phyloP scores from a whole-genome alignment of 139 green algal species.

The Astrephomene gubernaculifera region DNA sequence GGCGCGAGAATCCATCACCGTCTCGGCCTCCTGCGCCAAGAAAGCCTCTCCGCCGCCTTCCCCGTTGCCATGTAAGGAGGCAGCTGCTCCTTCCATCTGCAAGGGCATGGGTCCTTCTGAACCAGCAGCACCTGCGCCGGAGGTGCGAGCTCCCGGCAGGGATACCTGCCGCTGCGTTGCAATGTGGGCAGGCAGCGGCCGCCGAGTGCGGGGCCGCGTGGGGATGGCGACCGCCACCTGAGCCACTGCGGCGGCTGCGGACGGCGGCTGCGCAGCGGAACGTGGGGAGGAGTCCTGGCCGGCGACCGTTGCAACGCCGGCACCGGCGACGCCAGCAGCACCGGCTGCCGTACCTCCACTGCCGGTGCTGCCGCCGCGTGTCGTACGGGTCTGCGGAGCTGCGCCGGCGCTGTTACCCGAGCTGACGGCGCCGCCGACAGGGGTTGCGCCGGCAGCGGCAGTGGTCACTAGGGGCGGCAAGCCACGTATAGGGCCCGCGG shows the following conservation, averaged over 20 bases:
- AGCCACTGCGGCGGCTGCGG: background rate
- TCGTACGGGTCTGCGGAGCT: background rate
- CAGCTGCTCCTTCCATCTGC: no score
- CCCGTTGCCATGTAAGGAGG: no score
- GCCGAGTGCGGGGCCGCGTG: background rate
- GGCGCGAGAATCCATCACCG: background rate
- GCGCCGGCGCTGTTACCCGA: background rate
- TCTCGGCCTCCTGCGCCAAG: no score
- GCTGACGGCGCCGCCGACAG: background rate
- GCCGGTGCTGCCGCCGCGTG: background rate
- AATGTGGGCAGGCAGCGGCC: conserved; percentile 9
- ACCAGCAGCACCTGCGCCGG: background rate
- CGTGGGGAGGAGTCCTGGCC: conserved; percentile 8
- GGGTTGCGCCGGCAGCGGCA: background rate
- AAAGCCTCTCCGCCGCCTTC: no score
- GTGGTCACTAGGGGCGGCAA: conserved; percentile 3
- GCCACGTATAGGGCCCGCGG: background rate
- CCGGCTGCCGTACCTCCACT: background rate
- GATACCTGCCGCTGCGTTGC: conserved; percentile 7
- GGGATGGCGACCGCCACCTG: background rate
- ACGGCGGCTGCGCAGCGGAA: background rate
- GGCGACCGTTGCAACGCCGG: background rate
- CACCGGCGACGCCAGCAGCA: background rate
- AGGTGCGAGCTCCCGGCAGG: background rate
- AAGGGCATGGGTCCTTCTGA: no score